Evolutionary conservation across 2,329 filamentous ascomycete species (phyloP).

Genomic region (Coniochaeta ligniaria): DNA sequence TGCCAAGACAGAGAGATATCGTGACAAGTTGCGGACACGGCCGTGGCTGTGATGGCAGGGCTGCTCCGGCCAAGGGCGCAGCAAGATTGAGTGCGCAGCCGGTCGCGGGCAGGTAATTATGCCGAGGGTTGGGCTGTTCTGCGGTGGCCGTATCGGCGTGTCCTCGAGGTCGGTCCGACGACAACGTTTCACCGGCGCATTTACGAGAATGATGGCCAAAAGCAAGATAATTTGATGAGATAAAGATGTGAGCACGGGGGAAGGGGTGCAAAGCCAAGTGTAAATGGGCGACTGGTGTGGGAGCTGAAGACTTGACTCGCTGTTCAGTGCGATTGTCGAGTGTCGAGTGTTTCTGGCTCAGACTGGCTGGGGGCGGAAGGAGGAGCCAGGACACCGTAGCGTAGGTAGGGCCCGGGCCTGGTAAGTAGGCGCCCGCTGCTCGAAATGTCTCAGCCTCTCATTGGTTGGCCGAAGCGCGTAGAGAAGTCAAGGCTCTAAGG

Average conservation of each 20-base stretch:
- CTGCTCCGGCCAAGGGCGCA: background rate
- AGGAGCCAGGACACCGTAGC: background rate
- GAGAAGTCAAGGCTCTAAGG: background rate
- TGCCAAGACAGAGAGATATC: background rate
- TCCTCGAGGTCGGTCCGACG: background rate
- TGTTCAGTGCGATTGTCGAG: background rate
- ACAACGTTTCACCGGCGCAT: background rate
- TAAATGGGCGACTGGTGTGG: background rate
- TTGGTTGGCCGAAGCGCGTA: background rate
- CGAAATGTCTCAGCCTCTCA: background rate
- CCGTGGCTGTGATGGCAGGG: background rate
- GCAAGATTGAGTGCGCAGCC: background rate
- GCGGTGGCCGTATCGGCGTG: background rate
- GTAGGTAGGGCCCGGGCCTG: background rate
- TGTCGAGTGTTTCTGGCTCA: background rate
- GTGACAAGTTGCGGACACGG: background rate
- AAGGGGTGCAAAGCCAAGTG: background rate
- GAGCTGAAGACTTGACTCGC: background rate
- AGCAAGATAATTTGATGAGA: background rate
- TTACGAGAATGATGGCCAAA: background rate
- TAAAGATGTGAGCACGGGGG: background rate
- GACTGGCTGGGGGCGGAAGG: background rate
- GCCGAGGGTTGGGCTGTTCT: background rate
- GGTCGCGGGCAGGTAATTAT: background rate
- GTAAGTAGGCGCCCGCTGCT: background rate